These are phyloP conservation scores for Inga leiocalycina DNA, from an alignment of 306 rosid species.

Conservation along the genomic window DNA sequence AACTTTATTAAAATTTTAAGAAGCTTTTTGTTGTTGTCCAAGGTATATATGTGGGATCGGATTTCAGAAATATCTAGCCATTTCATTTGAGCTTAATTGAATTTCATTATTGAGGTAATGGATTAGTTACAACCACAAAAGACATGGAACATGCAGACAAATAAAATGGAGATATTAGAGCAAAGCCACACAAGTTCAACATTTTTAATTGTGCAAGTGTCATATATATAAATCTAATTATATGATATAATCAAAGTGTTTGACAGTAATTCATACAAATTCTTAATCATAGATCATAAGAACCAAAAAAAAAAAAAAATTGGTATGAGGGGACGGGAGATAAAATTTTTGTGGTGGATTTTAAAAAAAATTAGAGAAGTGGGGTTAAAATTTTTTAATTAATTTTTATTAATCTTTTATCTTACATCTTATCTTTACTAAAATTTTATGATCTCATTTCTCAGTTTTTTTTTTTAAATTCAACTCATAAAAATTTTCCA, in stretches of 20 bases:
- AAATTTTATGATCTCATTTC: too few species aligned
- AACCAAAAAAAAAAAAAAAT: background rate
- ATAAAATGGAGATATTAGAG: background rate
- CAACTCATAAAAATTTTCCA: too few species aligned
- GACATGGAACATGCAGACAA: background rate
- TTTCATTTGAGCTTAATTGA: background rate
- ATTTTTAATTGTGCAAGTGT: background rate
- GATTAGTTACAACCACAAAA: background rate
- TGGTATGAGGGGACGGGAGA: too few species aligned
- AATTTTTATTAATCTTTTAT: too few species aligned
- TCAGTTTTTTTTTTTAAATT: too few species aligned
- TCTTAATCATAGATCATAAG: background rate
- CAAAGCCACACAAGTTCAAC: background rate
- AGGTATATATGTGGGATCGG: background rate
- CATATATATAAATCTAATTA: background rate
- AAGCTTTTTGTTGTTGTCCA: background rate
- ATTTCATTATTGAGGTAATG: conserved; percentile 18
- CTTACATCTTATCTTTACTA: too few species aligned
- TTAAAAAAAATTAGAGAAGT: too few species aligned
- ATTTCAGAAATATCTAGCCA: background rate
- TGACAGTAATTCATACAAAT: background rate
- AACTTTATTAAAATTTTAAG: background rate
- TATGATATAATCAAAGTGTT: background rate
- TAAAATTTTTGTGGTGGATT: too few species aligned
- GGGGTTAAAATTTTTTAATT: too few species aligned